Evolutionary conservation across 2,329 filamentous ascomycete species (phyloP), one percentile per base, ranked within the genome.

Genomic region (Phaeosphaeria sp.): DNA sequence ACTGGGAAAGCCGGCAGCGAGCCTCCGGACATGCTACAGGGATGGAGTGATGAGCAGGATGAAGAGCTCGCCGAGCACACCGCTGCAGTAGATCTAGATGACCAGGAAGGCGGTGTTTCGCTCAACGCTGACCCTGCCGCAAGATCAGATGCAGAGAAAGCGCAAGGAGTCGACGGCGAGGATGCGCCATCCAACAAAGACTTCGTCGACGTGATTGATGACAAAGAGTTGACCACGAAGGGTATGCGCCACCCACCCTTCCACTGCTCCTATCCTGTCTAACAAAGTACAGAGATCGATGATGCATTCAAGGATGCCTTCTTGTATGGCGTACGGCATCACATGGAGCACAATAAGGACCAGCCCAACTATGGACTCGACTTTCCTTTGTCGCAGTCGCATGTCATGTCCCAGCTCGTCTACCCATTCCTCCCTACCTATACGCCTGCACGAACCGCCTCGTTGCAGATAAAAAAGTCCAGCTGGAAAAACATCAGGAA

Each of bases 401-500:
- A 83, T 22, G 79, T 90, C 67, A 87, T 90, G 72, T 83, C 87
- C 8, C 85, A 83, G 53, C 80, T 90, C 53, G 83, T 90, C 20
- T 86, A 88, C n/a, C 88, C 88, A 1, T 89, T 87, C 66, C 81
- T 91, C 1, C 87, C 88, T 2, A 81, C 85, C 20, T 83, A 82
- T 69, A 85, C 82, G 11, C 77, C 85, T 5, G 79, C 82, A 20
- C 82, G 87, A 67, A 80, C 81, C 2, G 83, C 83, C 55, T 86
- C 81, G 58, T 83, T 88, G 51, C 86, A 88, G 63, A 88, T 90
- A 74, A 90, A 90, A 69, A 90, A 90, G 76, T 88, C 87, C 2
- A 87, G 84, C 60, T 90, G 86, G 86, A 90, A 90, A 76, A 90
- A 86, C 59, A 83, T 88, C 58, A 88, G 87, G 69, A 90, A 89